Base-by-base conservation (phyloP, 1,139 yeast genomes). In the Debaryomyces sp. region DNA sequence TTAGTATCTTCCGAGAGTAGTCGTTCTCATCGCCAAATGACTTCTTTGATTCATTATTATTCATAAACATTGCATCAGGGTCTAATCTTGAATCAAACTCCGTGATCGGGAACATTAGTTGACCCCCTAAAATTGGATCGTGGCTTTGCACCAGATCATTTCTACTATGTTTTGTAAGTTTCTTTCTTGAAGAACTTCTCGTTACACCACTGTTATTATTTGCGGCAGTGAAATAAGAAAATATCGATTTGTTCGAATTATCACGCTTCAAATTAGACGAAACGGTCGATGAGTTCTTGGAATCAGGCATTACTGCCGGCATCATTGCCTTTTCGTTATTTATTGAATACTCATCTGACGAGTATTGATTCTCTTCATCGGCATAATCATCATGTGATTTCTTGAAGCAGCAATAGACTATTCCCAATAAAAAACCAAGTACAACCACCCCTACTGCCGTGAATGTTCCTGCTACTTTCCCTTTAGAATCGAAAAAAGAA, bases 21-120 rank as follows among this genome's bases (percentile, higher is more conserved):
- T 88, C 95, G 50, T 77, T 72, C 53, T 87, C 87, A 63, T 89
- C 96, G 35, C 84, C 87, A 48, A 89, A 68, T n/a, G 89, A 80
- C 53, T 81, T 75, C 49, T 78, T 72, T 18, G 90, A 83, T 49
- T 77, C 79, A 58, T 80, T 81, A 50, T 75, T 77, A 57, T 71
- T 83, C 70, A 78, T 67, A 62, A 84, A 83, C 77, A 86, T 76
- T 42, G 83, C 81, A 33, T 75, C 73, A 3, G 92, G 90, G 55
- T 87, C 92, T 50, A 87, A 66, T 41, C 91, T 72, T 54, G 84
- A 84, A 61, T 88, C 95, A 45, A 85, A 80, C 51, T 84, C 85
- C 13, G 79, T 75, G 36, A 78, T 77, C 13, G 75, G 81, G 60
- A 67, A 67, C 71, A 69, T 68, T 10, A 21, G 6, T 41, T 45